These are phyloP conservation scores for Neofusicoccum kwambonambiense DNA, from an alignment of 2,329 filamentous ascomycete genomes.

Conservation along the genomic window DNA sequence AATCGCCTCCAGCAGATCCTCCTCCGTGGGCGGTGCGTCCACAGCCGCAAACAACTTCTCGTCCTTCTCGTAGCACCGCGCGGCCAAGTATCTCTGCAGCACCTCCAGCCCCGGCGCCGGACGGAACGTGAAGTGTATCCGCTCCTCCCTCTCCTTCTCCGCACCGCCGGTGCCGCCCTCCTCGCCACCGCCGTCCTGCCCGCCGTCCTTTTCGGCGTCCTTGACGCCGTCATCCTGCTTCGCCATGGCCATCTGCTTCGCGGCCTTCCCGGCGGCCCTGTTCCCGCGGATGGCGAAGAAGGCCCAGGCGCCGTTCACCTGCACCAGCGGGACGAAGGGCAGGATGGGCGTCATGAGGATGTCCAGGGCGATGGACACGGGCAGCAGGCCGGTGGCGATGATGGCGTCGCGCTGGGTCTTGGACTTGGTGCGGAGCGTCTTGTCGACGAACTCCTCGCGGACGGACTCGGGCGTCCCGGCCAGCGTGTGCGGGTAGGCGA, in stretches of 20 bases:
- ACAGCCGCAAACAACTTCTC: conserved; percentile 35
- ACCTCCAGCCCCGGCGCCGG: conserved; percentile 36
- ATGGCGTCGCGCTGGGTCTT: conserved; percentile 44
- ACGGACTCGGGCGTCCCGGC: conserved; percentile 31
- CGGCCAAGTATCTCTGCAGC: conserved; percentile 40
- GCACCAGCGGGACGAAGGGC: conserved; percentile 38
- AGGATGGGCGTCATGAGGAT: conserved; percentile 34
- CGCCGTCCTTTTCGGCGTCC: conserved; percentile 9
- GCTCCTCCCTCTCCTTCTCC: conserved; percentile 22
- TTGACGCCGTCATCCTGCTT: neutral
- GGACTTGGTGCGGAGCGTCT: conserved; percentile 41
- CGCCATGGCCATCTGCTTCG: conserved; percentile 35
- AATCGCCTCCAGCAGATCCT: conserved; percentile 42
- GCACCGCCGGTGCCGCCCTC: no score
- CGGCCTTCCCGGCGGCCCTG: conserved; percentile 37
- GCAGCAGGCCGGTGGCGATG: conserved; percentile 43
- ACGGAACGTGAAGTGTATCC: conserved; percentile 39
- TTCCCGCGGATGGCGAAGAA: conserved; percentile 47
- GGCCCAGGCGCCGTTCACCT: conserved; percentile 37
- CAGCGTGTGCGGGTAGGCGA: conserved; percentile 39
- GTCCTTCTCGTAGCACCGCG: conserved; percentile 38
- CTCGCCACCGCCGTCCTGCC: conserved; percentile 24
- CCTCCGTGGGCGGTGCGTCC: conserved; percentile 33
- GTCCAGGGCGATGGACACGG: conserved; percentile 32
- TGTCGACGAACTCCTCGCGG: conserved; percentile 42